Conservation (phyloP, 345 rosid species). For the Bruguiera sexangula region DNA sequence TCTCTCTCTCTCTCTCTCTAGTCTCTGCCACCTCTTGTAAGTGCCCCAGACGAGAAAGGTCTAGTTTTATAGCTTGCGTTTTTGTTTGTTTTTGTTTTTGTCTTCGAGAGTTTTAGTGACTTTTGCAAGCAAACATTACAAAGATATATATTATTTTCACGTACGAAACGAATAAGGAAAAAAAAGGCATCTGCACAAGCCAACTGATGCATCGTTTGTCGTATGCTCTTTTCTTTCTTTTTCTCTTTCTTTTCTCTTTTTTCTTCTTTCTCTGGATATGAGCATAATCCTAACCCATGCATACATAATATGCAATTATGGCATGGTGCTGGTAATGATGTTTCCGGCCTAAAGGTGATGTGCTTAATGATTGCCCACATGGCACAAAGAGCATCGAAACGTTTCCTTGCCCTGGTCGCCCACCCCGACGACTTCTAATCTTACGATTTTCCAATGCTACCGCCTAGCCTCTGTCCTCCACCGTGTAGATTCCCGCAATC, state of each 20-base stretch:
- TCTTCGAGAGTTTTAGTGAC: background rate
- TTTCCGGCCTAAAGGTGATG: constrained; percentile 20
- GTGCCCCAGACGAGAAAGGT: background rate
- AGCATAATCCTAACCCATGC: background rate
- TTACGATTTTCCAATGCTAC: background rate
- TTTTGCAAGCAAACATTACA: background rate
- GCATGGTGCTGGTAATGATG: constrained; percentile 22
- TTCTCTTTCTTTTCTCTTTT: too few relatives aligned
- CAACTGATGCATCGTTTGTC: background rate
- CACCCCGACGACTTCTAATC: background rate
- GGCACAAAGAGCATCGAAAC: background rate
- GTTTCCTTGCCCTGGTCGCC: constrained; percentile 19
- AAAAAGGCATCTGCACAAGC: too few relatives aligned
- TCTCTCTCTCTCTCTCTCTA: too few relatives aligned
- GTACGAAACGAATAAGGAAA: too few relatives aligned
- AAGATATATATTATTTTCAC: too few relatives aligned
- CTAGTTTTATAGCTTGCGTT: constrained; percentile 1
- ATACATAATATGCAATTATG: constrained; percentile 3
- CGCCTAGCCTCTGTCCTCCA: background rate
- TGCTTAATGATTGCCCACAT: constrained; percentile 30
- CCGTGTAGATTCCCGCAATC: constrained; percentile 22
- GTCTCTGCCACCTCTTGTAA: too few relatives aligned
- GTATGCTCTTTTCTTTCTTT: background rate
- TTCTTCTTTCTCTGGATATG: background rate
- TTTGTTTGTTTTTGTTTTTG: background rate